phyloP scores from a whole-genome alignment of 148 eudicot genomes.

The Camellia granthamiana region DNA sequence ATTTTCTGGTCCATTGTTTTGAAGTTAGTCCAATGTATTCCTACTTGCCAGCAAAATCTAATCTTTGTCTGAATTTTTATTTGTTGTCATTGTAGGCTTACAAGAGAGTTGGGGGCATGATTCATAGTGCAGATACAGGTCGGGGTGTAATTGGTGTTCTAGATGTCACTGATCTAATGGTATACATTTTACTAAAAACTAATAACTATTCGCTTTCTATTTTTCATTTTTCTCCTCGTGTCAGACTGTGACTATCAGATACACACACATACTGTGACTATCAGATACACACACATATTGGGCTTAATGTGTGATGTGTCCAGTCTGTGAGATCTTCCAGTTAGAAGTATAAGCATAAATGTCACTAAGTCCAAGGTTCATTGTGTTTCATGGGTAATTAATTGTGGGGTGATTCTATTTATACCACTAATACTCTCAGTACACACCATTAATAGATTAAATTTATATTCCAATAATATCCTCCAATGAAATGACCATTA shows the following conservation, averaged over 20 bases:
- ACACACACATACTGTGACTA: background rate
- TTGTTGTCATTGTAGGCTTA: constrained; percentile 48
- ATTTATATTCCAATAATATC: no score
- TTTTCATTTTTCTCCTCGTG: background rate
- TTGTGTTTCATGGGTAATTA: no score
- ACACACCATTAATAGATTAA: no score
- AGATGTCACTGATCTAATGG: constrained; percentile 69
- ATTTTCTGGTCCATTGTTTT: background rate
- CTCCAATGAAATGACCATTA: no score
- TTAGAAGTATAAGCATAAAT: background rate
- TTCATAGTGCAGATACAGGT: constrained; percentile 72
- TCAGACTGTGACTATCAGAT: no score
- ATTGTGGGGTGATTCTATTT: no score
- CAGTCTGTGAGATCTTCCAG: background rate
- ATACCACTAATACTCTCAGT: no score
- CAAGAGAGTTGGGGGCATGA: constrained; percentile 83
- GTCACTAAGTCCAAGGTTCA: background rate
- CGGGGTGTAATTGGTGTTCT: constrained; percentile 75
- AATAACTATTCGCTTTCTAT: background rate
- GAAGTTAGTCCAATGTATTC: background rate
- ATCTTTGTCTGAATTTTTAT: background rate
- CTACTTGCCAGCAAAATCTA: background rate
- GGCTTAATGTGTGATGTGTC: background rate
- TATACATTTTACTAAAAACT: constrained; percentile 16
- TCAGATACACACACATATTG: background rate